A percentile compares a stretch with the other conserved stretches of the same genome.
Evolutionary conservation across 441 rosid species (phyloP).

Genomic region (Kokia cookei): DNA sequence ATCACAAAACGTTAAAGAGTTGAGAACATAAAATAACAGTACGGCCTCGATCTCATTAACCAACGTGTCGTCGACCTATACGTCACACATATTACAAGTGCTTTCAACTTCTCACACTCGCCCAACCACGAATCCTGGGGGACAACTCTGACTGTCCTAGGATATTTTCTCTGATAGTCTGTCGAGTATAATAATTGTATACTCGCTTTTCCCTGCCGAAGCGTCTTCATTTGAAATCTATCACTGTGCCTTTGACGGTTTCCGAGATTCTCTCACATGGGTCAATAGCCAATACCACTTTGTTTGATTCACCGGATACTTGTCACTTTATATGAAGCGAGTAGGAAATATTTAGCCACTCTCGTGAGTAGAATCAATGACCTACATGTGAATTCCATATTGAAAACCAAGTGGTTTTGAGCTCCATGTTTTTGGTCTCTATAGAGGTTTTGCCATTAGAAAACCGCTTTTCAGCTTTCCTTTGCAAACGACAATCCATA

Average conservation of each 20-base stretch:
- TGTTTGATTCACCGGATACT: background rate
- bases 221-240: background rate
- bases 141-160: slow-evolving; percentile 16
- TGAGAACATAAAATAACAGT: background rate
- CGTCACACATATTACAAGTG: background rate
- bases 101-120: background rate
- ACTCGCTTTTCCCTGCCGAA: slow-evolving; percentile 10
- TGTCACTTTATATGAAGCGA: slow-evolving; percentile 10
- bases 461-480: slow-evolving; percentile 19
- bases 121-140: slow-evolving; percentile 21
- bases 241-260: background rate
- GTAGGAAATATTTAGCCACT: background rate
- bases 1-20: background rate
- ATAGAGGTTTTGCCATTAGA: slow-evolving; percentile 4
- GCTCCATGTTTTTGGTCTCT: slow-evolving; percentile 14
- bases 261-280: background rate
- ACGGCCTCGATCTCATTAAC: background rate
- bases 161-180: background rate
- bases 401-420: slow-evolving; percentile 20
- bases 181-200: background rate
- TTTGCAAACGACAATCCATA: background rate
- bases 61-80: slow-evolving; percentile 30
- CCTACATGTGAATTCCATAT: background rate
- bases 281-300: background rate
- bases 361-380: background rate